Evolutionary conservation across 108 stramenopile genomes (phyloP), one percentile per base, ranked within the genome.

Genomic region (Ochromonas danica): DNA sequence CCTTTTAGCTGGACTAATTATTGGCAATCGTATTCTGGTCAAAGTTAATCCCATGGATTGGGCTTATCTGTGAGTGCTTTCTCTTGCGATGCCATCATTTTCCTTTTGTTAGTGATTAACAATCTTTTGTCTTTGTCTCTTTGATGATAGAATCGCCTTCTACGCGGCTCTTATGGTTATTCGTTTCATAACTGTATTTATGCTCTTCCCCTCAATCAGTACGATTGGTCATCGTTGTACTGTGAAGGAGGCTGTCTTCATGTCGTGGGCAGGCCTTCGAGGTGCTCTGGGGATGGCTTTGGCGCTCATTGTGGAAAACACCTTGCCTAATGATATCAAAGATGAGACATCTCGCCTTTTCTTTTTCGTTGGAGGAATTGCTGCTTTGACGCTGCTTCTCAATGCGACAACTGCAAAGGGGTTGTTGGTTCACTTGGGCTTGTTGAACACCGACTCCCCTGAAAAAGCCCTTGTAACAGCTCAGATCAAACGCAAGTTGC

Each of bases 1-100:
- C 80, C 85, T 92, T 31, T 79, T 98, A 30, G 93, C 93, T 40
- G 95, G 95, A 30, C 45, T 90, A 38, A 89, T 94, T 17, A 92
- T 91, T 89, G 93, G 91, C 43, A 65, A 78, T n/a, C 80, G 71
- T 33, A 22, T 28, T 57, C 6, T 42, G 27, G 41, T 6, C 14
- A 39, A 67, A 31, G 91, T 91, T 61, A 71, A 57, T 27, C 71
- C 62, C n/a, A 84, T 31, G 25, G 93, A 93, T 61, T 88, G 80
- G 42, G 83, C 77, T 33, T 89, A 83, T 62, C 63, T 89, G 42
- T 14, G 87, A 1, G 6, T 61, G 33, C n/a, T n/a, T n/a, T n/a
- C n/a, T n/a, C n/a, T n/a, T n/a, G n/a, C n/a, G n/a, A n/a, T n/a
- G n/a, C n/a, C n/a, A n/a, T n/a, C n/a, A n/a, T n/a, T n/a, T n/a